A percentile compares a stretch with the other conserved stretches of the same genome.
These are phyloP conservation scores for Boletus vermiculosoides DNA, from an alignment of 768 basidiomycete species.

Conservation along the genomic window DNA sequence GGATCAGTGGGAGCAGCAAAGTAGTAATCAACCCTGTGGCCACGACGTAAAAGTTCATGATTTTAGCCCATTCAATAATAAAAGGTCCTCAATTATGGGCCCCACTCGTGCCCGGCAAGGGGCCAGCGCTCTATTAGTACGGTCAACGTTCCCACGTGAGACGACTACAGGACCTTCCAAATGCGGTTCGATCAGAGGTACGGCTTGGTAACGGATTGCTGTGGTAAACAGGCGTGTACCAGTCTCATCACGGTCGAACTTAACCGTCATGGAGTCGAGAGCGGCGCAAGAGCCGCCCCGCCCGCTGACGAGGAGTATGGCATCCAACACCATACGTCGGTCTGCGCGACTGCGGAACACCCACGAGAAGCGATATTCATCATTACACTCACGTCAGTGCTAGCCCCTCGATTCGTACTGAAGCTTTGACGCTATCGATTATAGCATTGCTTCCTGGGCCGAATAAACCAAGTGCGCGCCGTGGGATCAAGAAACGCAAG, in stretches of 20 bases:
- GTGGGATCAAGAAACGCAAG: constrained; percentile 12
- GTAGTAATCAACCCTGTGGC: background rate
- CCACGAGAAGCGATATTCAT: background rate
- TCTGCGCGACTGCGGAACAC: constrained; percentile 21
- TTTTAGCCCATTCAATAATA: background rate
- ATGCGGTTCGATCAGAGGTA: constrained; percentile 18
- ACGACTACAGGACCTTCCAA: constrained; percentile 34
- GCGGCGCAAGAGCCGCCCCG: constrained; percentile 11
- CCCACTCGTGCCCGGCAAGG: background rate
- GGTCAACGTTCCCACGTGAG: constrained; percentile 18
- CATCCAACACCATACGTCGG: constrained; percentile 14
- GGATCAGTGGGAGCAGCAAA: background rate
- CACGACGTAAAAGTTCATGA: background rate
- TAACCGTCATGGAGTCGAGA: constrained; percentile 19
- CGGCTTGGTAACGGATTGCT: background rate
- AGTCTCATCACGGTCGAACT: background rate
- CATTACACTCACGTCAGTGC: constrained; percentile 17
- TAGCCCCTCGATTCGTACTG: background rate
- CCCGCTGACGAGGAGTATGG: constrained; percentile 28
- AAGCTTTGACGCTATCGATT: constrained; percentile 3
- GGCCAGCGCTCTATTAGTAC: background rate
- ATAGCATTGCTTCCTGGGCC: constrained; percentile 5
- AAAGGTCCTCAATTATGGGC: background rate
- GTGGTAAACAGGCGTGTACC: background rate
- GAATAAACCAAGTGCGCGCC: background rate